Evolutionary conservation across 169 alveolate genomes (phyloP).

Genomic region (Plasmodium gonderi): DNA sequence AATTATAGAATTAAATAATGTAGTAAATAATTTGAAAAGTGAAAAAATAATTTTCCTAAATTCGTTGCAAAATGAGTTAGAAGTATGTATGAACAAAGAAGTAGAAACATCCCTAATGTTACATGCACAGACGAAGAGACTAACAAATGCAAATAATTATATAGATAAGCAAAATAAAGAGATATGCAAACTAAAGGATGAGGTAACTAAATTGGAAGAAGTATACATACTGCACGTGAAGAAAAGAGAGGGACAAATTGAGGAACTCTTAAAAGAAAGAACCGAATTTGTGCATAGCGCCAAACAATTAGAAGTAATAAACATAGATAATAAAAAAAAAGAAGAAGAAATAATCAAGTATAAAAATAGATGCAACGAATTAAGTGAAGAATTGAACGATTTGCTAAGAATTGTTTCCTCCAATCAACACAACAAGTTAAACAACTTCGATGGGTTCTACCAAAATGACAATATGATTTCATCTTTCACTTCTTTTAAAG

Average conservation of each 20-base stretch:
- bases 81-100: conserved; percentile 27
- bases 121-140: conserved; percentile 30
- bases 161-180: conserved; percentile 4
- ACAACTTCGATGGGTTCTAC: neutral
- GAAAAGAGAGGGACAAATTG: conserved; percentile 1
- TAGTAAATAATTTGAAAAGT: conserved; percentile 13
- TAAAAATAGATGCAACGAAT: conserved; percentile 10
- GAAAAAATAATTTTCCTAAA: conserved; percentile 12
- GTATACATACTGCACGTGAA: neutral
- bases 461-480: neutral
- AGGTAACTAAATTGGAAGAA: conserved; percentile 10
- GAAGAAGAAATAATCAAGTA: conserved; percentile 39
- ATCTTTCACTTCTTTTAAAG: neutral
- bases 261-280: conserved; percentile 25
- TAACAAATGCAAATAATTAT: conserved; percentile 10
- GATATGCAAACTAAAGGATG: neutral
- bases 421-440: neutral
- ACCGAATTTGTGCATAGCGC: conserved; percentile 11
- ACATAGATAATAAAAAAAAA: conserved; percentile 27
- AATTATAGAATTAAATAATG: conserved; percentile 21
- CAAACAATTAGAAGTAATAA: conserved; percentile 14
- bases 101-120: conserved; percentile 14
- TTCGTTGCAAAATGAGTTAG: conserved; percentile 11
- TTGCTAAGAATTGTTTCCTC: neutral
- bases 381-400: conserved; percentile 35